Base-by-base conservation (phyloP, 2,329 filamentous ascomycete species). In the Pseudonectria buxi region DNA sequence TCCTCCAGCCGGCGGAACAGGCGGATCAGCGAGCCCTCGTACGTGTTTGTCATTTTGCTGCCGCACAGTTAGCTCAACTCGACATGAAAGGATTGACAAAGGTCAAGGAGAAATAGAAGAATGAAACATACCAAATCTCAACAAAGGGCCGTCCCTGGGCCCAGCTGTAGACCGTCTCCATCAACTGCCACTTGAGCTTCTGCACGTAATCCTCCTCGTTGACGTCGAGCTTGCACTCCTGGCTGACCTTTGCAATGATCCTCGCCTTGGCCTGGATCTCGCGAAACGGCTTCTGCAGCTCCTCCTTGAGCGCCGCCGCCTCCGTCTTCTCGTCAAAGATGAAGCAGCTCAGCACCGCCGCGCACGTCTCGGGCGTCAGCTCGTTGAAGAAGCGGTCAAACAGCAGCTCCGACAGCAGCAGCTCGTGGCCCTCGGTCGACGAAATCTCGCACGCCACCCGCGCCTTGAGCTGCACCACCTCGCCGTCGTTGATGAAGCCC, bases 301-400 rank as follows among this genome's bases (percentile, higher is more conserved):
- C 86, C 49, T 95, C 88, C 52, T 83, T 83, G 32, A 95, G 69
- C 11, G 78, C 74, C 3, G 78, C 68, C 10, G 89, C 80, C 51
- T 90, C 84, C 31, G 86, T 81, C 70, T 94, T 95, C 65, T 98
- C 92, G 56, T 98, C 94, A 49, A 96, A 95, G 46, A 98, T 92
- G 65, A 98, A 96, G 55, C 86, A 89, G 51, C 86, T 94, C 40
- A 98, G 72, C 6, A 89, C 78, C 0, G 90, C 77, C 1, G 92
- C 92, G 51, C 83, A 86, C 47, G 90, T 76, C 60, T 96, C 90
- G 0, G 92, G 88, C 0, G 81, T 81, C 28, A 96, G 69, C 56
- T 95, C 89, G 58, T 96, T 98, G 74, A 98, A 98, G 72, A 95
- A 96, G 26, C 89, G 79, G 61, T 96, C 94, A 63, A 98, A 96